phyloP scores from a whole-genome alignment of 139 green algal species.

The Haematococcus lacustris region DNA sequence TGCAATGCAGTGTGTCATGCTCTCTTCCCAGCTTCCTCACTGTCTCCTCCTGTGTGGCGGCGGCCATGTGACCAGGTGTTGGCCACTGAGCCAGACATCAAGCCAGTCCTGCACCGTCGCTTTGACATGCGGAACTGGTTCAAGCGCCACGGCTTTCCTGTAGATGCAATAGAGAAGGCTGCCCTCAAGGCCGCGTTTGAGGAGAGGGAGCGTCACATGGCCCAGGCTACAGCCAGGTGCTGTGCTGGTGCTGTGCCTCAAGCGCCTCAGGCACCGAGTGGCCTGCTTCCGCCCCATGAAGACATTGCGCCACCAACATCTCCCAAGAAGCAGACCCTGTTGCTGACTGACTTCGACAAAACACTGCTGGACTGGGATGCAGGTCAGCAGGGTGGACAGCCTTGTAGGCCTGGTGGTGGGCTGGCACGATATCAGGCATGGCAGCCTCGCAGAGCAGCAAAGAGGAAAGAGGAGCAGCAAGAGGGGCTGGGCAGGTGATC shows the following conservation, averaged over 20 bases:
- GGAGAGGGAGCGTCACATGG: constrained; percentile 39
- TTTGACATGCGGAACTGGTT: constrained; percentile 60
- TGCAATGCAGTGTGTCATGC: neutral
- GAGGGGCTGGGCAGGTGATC: too few species aligned
- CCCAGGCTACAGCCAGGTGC: neutral
- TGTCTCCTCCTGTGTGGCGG: neutral
- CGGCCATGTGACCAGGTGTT: constrained; percentile 14
- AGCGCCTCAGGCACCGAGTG: neutral
- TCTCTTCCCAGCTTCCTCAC: neutral
- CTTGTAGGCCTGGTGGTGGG: too few species aligned
- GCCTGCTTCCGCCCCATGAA: neutral
- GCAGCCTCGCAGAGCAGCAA: too few species aligned
- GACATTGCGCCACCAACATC: neutral
- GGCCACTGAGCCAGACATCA: constrained; percentile 46
- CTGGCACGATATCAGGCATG: too few species aligned
- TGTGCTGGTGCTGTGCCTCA: neutral
- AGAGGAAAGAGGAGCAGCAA: too few species aligned
- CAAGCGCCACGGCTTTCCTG: constrained; percentile 37
- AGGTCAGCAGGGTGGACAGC: constrained; percentile 17
- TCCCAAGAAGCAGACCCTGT: neutral
- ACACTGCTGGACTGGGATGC: constrained; percentile 67
- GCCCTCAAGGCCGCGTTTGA: neutral
- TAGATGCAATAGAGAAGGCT: constrained; percentile 15
- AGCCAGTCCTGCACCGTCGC: constrained; percentile 45
- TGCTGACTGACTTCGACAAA: constrained; percentile 67